Base-by-base conservation (phyloP, 1,139 yeast genomes). In the Zygoascus sp. region DNA sequence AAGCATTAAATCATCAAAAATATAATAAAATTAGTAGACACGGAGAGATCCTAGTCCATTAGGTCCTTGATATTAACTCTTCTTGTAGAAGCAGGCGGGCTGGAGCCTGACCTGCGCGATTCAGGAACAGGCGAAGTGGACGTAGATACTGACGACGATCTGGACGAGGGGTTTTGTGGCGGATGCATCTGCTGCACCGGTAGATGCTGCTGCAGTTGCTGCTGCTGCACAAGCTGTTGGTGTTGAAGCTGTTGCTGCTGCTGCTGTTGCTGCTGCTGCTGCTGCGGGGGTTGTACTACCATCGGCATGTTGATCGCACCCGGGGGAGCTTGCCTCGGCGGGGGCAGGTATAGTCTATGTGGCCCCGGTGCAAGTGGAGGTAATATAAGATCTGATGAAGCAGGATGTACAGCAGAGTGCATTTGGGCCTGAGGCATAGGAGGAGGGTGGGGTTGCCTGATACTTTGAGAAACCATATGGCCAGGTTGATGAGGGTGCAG, bases 71-170 rank as follows among this genome's bases (percentile, higher is more conserved):
- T 34, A 22, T 41, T 34, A 16, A 41, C 22, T 41, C 32, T 41
- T 16, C 39, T 22, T 13, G 38, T 32, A 30, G 19, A 30, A 4
- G 34, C 11, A 10, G 25, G 13, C 17, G 34, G 13, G 28, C n/a
- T 25, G 8, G 34, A 30, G 34, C 34, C 34, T 9, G 15, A 15
- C 17, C 32, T 11, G 13, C 17, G 10, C 28, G 20, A 20, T 16
- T 17, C 40, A 32, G 34, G 15, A 27, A 16, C 35, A 20, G 38
- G 11, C 28, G 37, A 20, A 13, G 37, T 22, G 4, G 23, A 17
- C 19, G 36, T 11, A 37, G 44, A 30, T 25, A 25, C 21, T 47
- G 53, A 23, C 42, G 48, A 25, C 22, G 44, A 16, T 45, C 50
- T 9, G 22, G 38, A 9, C 25, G 28, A 25, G 8, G 42, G 20